Evolutionary conservation across 1,139 yeast species (phyloP).

Genomic region (Geotrichum australiense): DNA sequence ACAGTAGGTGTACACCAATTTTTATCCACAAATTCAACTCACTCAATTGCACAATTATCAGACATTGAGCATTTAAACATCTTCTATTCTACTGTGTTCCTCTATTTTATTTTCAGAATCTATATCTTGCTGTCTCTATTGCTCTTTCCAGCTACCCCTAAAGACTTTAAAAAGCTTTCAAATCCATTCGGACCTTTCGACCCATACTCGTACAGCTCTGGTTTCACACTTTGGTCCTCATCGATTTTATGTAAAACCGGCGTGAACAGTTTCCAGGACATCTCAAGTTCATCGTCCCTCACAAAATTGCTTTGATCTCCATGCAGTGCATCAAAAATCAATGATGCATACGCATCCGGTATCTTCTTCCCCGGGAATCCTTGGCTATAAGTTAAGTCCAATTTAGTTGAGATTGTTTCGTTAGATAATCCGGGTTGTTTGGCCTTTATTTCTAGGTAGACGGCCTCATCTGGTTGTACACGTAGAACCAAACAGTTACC

Average conservation of each 20-base stretch:
- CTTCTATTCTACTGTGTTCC: too few species aligned
- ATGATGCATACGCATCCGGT: constrained; percentile 96
- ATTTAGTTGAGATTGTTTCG: constrained; percentile 75
- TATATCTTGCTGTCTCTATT: too few species aligned
- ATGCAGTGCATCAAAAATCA: constrained; percentile 79
- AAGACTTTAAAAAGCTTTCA: too few species aligned
- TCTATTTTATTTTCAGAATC: too few species aligned
- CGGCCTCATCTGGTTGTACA: constrained; percentile 91
- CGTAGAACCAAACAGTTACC: constrained; percentile 91
- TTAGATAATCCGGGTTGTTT: constrained; percentile 89
- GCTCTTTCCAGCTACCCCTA: too few species aligned
- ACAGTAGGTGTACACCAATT: too few species aligned
- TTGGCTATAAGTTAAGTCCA: constrained; percentile 69
- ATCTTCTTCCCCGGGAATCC: constrained; percentile 51
- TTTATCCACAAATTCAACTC: too few species aligned
- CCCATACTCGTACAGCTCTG: constrained; percentile 82
- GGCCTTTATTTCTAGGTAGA: constrained; percentile 84
- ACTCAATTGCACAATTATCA: too few species aligned
- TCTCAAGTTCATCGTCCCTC: constrained; percentile 94
- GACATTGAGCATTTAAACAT: too few species aligned
- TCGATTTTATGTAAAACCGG: constrained; percentile 81
- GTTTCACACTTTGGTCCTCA: constrained; percentile 37
- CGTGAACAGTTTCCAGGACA: constrained; percentile 88
- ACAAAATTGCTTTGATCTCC: constrained; percentile 98
- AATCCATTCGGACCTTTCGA: constrained; percentile 97